A percentile compares a stretch with the other conserved stretches of the same genome.
Conservation (phyloP, 2,329 filamentous ascomycete species). For the Byssochlamys sp. region DNA sequence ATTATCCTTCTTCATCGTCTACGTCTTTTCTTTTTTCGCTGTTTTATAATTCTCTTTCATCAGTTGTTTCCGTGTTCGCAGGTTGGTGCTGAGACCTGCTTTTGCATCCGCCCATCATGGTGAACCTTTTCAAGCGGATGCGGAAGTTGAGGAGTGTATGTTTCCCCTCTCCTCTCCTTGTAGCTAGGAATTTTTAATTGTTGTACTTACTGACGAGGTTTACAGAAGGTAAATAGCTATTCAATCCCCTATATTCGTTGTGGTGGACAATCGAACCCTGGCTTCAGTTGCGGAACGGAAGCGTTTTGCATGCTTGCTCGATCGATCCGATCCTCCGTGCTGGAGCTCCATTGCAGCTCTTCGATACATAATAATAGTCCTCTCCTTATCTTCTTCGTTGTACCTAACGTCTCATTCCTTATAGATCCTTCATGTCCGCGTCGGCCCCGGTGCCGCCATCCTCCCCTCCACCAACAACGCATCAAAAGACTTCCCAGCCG, state of each 20-base stretch:
- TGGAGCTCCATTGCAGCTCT: not conserved
- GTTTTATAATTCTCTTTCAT: not conserved
- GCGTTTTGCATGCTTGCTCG: not conserved
- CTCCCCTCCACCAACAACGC: constrained; percentile 46
- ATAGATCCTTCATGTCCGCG: constrained; percentile 64
- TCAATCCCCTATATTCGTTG: not conserved
- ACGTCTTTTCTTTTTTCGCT: not conserved
- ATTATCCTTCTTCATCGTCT: not conserved
- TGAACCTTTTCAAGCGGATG: constrained; percentile 54
- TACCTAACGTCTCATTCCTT: not conserved
- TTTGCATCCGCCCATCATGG: constrained; percentile 27
- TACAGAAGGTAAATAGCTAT: constrained; percentile 19
- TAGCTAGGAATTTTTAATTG: constrained; percentile 5
- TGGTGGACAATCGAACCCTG: not conserved
- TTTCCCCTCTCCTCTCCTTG: constrained; percentile 10
- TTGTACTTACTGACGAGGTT: constrained; percentile 8
- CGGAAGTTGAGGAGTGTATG: constrained; percentile 63
- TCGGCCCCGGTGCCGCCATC: constrained; percentile 73
- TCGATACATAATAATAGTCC: not conserved
- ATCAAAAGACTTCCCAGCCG: constrained; percentile 26
- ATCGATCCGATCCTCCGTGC: not conserved
- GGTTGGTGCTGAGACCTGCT: constrained; percentile 6
- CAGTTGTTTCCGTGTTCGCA: constrained; percentile 1
- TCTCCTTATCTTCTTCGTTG: not conserved
- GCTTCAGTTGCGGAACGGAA: not conserved